Evolutionary conservation across 2,329 filamentous ascomycete species (phyloP).

Genomic region (Verticillium dahliae): DNA sequence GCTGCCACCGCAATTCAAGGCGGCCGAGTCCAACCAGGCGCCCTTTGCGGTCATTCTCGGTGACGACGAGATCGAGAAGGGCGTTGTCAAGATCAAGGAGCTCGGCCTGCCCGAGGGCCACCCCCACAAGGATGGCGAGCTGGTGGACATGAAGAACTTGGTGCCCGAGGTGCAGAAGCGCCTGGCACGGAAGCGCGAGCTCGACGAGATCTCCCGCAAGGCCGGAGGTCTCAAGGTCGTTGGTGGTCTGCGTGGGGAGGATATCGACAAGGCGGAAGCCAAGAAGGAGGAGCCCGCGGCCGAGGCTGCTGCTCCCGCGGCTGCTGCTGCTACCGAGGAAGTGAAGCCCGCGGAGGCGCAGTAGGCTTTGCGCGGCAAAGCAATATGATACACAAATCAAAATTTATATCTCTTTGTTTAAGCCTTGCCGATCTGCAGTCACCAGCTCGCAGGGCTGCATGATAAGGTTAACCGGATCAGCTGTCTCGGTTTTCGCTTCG

Average conservation of each 20-base stretch:
- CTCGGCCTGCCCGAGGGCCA: slow-evolving; percentile 69
- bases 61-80: slow-evolving; percentile 77
- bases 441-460: no score
- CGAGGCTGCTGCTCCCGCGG: slow-evolving; percentile 2
- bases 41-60: slow-evolving; percentile 87
- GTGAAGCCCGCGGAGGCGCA: slow-evolving; percentile 6
- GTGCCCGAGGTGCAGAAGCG: slow-evolving; percentile 53
- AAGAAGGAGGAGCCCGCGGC: slow-evolving; percentile 11
- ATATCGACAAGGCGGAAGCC: slow-evolving; percentile 19
- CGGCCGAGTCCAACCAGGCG: slow-evolving; percentile 70
- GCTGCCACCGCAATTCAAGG: slow-evolving; percentile 83
- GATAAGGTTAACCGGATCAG: no score
- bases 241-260: slow-evolving; percentile 37
- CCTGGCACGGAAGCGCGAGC: slow-evolving; percentile 33
- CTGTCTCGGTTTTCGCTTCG: no score
- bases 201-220: slow-evolving; percentile 34
- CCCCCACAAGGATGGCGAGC: slow-evolving; percentile 81
- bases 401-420: not conserved
- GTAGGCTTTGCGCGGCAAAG: not conserved
- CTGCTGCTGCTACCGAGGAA: slow-evolving; percentile 8
- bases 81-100: slow-evolving; percentile 83
- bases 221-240: slow-evolving; percentile 40
- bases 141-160: slow-evolving; percentile 60
- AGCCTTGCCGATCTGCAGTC: not conserved
- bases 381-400: not conserved